Percentiles rank a stretch among this genome's conserved stretches.
Conservation (phyloP, 495 filamentous ascomycete genomes). For the Xylaria scruposa region DNA sequence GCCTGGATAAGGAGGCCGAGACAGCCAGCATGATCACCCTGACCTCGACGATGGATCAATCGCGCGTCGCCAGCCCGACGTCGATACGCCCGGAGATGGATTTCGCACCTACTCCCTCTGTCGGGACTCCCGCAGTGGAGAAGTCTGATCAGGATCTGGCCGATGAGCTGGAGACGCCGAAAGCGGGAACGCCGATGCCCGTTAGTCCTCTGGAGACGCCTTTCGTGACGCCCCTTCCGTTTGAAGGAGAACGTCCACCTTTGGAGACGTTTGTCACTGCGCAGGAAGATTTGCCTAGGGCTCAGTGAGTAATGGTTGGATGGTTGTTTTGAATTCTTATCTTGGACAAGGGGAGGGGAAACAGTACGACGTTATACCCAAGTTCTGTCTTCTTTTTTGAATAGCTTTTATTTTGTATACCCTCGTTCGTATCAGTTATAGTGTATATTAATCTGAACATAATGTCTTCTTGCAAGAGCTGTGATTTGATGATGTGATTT, state of each 20-base stretch:
- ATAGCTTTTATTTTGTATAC: constrained; percentile 25
- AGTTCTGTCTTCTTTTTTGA: background rate
- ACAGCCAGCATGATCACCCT: constrained; percentile 63
- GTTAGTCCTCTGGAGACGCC: constrained; percentile 14
- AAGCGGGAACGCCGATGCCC: background rate
- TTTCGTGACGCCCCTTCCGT: constrained; percentile 8
- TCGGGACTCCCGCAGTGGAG: constrained; percentile 15
- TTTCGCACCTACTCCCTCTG: constrained; percentile 19
- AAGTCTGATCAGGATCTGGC: constrained; percentile 21
- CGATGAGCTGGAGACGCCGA: constrained; percentile 16
- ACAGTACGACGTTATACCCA: constrained; percentile 19
- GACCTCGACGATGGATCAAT: constrained; percentile 40
- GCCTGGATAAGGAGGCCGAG: constrained; percentile 53
- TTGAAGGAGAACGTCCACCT: constrained; percentile 37
- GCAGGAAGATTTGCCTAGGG: constrained; percentile 40
- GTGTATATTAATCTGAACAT: background rate
- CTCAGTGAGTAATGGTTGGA: constrained; percentile 17
- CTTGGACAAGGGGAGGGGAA: background rate
- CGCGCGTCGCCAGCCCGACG: constrained; percentile 36
- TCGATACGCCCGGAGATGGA: constrained; percentile 28
- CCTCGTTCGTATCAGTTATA: constrained; percentile 14
- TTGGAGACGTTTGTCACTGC: constrained; percentile 54
- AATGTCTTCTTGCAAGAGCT: background rate
- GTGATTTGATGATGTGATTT: background rate
- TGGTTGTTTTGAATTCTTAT: background rate